Conservation (phyloP, 352 stramenopile genomes). For the Globisporangium yorkense region DNA sequence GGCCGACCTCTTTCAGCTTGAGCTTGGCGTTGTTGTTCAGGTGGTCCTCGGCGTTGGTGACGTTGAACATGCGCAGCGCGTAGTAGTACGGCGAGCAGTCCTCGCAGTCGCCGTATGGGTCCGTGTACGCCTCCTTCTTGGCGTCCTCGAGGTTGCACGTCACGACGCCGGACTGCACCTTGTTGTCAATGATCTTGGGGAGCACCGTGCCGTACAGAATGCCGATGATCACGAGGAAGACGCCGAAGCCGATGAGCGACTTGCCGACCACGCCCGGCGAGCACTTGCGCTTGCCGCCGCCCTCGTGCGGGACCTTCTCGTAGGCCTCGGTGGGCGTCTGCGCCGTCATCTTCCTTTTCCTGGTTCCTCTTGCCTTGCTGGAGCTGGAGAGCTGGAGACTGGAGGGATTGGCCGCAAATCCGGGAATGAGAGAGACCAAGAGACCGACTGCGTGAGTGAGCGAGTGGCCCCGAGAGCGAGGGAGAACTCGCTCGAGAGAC, state of each 20-base stretch:
- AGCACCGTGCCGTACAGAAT: slow-evolving; percentile 37
- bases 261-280: slow-evolving; percentile 23
- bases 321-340: slow-evolving; percentile 13
- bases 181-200: slow-evolving; percentile 30
- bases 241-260: slow-evolving; percentile 25
- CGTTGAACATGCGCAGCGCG: slow-evolving; percentile 34
- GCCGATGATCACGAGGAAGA: slow-evolving; percentile 25
- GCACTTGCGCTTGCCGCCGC: slow-evolving; percentile 18
- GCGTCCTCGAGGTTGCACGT: slow-evolving; percentile 25
- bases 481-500: not conserved
- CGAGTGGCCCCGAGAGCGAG: not conserved
- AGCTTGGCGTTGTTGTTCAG: slow-evolving; percentile 21
- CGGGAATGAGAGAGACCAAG: not conserved
- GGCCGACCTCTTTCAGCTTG: slow-evolving; percentile 20
- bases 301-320: slow-evolving; percentile 10
- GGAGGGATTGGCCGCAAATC: not conserved
- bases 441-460: not conserved
- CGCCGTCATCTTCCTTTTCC: not conserved
- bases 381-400: not conserved
- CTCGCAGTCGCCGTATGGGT: slow-evolving; percentile 51
- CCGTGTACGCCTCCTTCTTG: slow-evolving; percentile 29
- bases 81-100: slow-evolving; percentile 57
- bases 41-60: slow-evolving; percentile 28
- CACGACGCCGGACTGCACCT: slow-evolving; percentile 34
- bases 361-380: not conserved